Conservation (phyloP, 2,329 filamentous ascomycete genomes). For the Aspergillus ustus region DNA sequence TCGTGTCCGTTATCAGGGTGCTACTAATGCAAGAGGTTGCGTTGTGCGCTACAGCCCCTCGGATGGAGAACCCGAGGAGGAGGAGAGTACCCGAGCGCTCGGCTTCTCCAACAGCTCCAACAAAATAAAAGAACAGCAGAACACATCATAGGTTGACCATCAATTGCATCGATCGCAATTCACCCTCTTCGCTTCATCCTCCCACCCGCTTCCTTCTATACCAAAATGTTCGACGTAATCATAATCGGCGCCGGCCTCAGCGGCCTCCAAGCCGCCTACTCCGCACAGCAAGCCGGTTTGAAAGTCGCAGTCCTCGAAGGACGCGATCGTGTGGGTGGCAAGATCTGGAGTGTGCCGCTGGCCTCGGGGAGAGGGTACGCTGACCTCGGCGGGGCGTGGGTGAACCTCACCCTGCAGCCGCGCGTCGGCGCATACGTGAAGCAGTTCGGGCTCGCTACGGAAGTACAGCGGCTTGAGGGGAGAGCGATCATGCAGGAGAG, state of each 20-base stretch:
- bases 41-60: background rate
- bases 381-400: slow-evolving; percentile 64
- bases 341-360: slow-evolving; percentile 34
- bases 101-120: background rate
- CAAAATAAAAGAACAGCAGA: background rate
- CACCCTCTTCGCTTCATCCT: too few species aligned
- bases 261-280: slow-evolving; percentile 43
- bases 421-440: slow-evolving; percentile 47
- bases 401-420: slow-evolving; percentile 61
- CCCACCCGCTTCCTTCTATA: background rate
- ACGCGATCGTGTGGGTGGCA: slow-evolving; percentile 50
- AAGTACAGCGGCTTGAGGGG: slow-evolving; percentile 52
- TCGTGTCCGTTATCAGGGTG: too few species aligned
- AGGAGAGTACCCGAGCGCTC: background rate
- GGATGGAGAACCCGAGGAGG: background rate
- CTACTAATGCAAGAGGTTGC: too few species aligned
- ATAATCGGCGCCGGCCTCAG: slow-evolving; percentile 46
- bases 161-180: too few species aligned
- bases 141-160: too few species aligned
- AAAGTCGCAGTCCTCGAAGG: slow-evolving; percentile 47
- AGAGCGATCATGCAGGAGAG: slow-evolving; percentile 43
- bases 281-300: slow-evolving; percentile 36
- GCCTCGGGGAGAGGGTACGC: slow-evolving; percentile 29
- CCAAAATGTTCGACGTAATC: slow-evolving; percentile 31
- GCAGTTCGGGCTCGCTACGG: slow-evolving; percentile 43